phyloP scores from a whole-genome alignment of 2,329 filamentous ascomycete genomes.

The Botrytis paeoniae region DNA sequence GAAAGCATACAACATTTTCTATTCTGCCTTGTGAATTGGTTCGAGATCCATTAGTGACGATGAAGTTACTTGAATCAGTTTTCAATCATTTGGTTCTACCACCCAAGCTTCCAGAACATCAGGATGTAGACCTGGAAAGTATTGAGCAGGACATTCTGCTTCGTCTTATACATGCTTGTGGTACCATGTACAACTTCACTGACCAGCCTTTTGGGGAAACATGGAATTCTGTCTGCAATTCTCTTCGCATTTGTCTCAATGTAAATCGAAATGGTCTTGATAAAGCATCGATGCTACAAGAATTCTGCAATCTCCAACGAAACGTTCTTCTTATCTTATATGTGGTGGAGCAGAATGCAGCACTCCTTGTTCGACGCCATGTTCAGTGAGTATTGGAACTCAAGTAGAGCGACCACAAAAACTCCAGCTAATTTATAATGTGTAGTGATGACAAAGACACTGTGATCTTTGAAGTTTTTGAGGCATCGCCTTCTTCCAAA shows the following conservation, averaged over 20 bases:
- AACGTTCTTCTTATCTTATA: no score
- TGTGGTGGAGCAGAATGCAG: no score
- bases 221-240: conserved; percentile 25
- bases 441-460: no score
- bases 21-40: not conserved
- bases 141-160: conserved; percentile 35
- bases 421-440: no score
- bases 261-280: not conserved
- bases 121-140: conserved; percentile 37
- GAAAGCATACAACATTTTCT: not conserved
- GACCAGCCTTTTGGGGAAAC: conserved; percentile 24
- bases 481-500: no score
- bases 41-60: conserved; percentile 4
- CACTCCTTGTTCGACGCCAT: no score
- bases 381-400: no score
- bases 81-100: conserved; percentile 46
- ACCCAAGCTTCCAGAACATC: conserved; percentile 40
- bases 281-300: no score
- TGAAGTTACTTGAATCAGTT: conserved; percentile 28
- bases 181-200: conserved; percentile 24
- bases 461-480: no score
- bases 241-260: conserved; percentile 24
- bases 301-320: no score
- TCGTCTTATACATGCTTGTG: conserved; percentile 31
- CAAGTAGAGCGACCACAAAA: no score